Evolutionary conservation across 257 asterid species (phyloP), one percentile per base, ranked within the genome.

Genomic region (Jacaranda copaia): DNA sequence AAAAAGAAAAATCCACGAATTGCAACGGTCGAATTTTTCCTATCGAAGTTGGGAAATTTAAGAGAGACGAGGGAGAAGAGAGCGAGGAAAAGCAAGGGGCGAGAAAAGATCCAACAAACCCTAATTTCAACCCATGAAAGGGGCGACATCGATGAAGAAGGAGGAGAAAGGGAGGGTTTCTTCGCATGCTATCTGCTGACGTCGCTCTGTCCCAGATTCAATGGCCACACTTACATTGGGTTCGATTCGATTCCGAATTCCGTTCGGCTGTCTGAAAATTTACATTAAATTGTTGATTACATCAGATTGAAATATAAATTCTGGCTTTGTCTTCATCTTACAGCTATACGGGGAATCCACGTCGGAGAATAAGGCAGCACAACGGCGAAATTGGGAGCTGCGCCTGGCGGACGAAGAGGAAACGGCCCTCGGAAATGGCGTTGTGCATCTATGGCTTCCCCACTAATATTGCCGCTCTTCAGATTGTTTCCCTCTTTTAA

Each of bases 361-460:
- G 90, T 68, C 87, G 98, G 76, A 86, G 99, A 81, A 93, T 96
- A 61, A 84, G 97, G 88, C 99, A 93, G 85, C 99, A 93, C 87
- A 96, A 96, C 77, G 97, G 99, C 72, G 97, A 91, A 73, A 87
- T 86, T 25, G 77, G 88, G 78, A 70, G 95, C 51, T 98, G 99
- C 38, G 99, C 98, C 4, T 79, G 81, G 84, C 84, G 97, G 84
- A 96, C 99, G 5, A 93, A 96, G 95, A 85, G 56, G 80, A 88
- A 79, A 81, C 96, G 98, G 19, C 99, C 99, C 0, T 96, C 97
- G 99, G 99, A 96, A 80, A 91, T 96, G 99, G 92, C 90, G 57
- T 12, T 96, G 72, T 96, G 99, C 87, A 89, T 96, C 62, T 91
- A 96, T 70, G 99, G 99, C 45, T 96, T 96, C 77, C 97, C 99